phyloP scores from a whole-genome alignment of 2,329 filamentous ascomycete species.

The Sporothrix dimorphospora region DNA sequence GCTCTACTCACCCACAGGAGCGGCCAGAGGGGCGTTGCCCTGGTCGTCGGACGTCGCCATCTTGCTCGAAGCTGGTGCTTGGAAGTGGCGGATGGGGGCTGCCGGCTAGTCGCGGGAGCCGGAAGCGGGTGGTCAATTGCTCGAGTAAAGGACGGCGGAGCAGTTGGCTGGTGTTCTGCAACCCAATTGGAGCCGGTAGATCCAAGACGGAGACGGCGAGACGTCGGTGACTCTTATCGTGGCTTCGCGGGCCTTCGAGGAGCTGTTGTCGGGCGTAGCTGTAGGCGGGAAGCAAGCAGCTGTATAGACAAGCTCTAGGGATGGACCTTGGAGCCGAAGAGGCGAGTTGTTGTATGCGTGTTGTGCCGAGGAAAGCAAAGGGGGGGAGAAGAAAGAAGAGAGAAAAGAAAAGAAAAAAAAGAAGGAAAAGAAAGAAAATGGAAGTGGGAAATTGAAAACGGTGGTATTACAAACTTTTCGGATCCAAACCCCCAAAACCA shows the following conservation, averaged over 20 bases:
- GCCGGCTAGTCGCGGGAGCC: conserved; percentile 21
- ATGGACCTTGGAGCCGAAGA: not conserved
- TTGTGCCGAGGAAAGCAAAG: not conserved
- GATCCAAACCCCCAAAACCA: conserved; percentile 21
- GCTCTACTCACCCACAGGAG: conserved; percentile 28
- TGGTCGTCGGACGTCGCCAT: conserved; percentile 31
- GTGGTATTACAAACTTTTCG: conserved; percentile 28
- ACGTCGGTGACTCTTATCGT: not conserved
- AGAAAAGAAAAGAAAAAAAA: not conserved
- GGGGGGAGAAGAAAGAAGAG: not conserved
- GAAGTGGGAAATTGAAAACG: conserved; percentile 14
- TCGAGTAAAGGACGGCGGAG: not conserved
- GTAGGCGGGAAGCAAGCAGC: conserved; percentile 12
- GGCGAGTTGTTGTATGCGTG: not conserved
- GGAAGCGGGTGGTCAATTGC: conserved; percentile 5
- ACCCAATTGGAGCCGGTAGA: conserved; percentile 7
- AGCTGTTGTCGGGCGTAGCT: not conserved
- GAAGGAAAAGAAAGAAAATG: conserved; percentile 1
- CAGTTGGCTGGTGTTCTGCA: not conserved
- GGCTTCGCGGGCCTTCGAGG: not conserved
- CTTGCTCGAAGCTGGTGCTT: not conserved
- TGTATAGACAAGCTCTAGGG: not conserved
- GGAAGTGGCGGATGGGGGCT: not conserved
- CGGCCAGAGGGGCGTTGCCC: conserved; percentile 25
- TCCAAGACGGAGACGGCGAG: not conserved